Evolutionary conservation across 2,329 filamentous ascomycete genomes (phyloP).

Genomic region (Macrophomina tecta): DNA sequence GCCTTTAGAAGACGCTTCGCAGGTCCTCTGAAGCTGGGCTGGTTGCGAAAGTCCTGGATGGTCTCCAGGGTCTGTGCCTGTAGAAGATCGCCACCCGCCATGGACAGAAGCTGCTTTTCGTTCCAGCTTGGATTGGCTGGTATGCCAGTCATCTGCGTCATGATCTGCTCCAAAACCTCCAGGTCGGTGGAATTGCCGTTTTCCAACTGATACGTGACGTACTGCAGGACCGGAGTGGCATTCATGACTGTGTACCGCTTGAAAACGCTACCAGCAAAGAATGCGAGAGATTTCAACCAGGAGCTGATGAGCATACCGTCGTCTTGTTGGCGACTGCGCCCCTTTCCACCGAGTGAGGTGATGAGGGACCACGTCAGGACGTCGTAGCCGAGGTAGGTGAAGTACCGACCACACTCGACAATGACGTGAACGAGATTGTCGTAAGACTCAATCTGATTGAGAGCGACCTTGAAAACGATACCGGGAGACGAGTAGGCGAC

Average conservation of each 20-base stretch:
- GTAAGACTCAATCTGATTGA: slow-evolving; percentile 91
- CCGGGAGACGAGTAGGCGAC: slow-evolving; percentile 91
- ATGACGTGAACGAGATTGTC: slow-evolving; percentile 94
- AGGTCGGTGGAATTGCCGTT: slow-evolving; percentile 87
- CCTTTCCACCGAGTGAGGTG: slow-evolving; percentile 67
- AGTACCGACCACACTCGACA: slow-evolving; percentile 92
- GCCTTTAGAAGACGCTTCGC: slow-evolving; percentile 81
- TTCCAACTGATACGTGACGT: slow-evolving; percentile 83
- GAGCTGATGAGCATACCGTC: slow-evolving; percentile 80
- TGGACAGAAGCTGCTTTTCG: slow-evolving; percentile 82
- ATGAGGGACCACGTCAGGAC: slow-evolving; percentile 92
- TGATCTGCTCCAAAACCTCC: slow-evolving; percentile 87
- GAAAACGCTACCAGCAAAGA: slow-evolving; percentile 91
- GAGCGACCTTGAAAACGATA: slow-evolving; percentile 85
- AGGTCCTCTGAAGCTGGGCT: slow-evolving; percentile 62
- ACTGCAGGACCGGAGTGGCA: slow-evolving; percentile 83
- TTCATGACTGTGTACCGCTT: slow-evolving; percentile 84
- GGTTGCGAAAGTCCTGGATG: slow-evolving; percentile 79
- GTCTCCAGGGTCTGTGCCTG: slow-evolving; percentile 78
- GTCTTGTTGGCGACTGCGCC: slow-evolving; percentile 64
- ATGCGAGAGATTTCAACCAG: slow-evolving; percentile 88
- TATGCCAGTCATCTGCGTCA: slow-evolving; percentile 92
- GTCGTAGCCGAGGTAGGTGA: slow-evolving; percentile 90
- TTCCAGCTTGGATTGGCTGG: slow-evolving; percentile 86
- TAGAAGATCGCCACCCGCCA: slow-evolving; percentile 83